Percentiles rank a stretch among this genome's conserved stretches.
phyloP scores from a whole-genome alignment of 2,329 filamentous ascomycete species.

The Zopfia rhizophila region DNA sequence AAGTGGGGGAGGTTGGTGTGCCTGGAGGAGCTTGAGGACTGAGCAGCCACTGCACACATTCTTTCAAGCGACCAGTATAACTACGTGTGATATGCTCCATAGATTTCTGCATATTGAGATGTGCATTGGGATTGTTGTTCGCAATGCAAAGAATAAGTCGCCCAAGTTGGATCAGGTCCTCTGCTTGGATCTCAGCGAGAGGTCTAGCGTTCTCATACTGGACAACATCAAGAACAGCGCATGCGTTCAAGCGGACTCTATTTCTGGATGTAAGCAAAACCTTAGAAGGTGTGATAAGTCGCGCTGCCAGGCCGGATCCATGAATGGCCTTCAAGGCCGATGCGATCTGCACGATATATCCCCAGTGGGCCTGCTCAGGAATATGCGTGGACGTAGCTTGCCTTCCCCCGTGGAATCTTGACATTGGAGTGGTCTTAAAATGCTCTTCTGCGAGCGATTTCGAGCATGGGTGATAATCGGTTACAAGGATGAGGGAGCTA shows the following conservation, averaged over 20 bases:
- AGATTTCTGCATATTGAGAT: slow-evolving; percentile 73
- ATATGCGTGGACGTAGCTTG: slow-evolving; percentile 50
- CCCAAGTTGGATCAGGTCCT: slow-evolving; percentile 87
- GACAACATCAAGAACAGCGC: slow-evolving; percentile 88
- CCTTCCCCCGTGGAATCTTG: slow-evolving; percentile 50
- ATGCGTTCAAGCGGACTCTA: slow-evolving; percentile 86
- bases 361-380: slow-evolving; percentile 84
- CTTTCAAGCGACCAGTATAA: slow-evolving; percentile 81
- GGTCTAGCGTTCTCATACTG: slow-evolving; percentile 78
- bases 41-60: slow-evolving; percentile 84
- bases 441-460: slow-evolving; percentile 91
- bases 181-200: slow-evolving; percentile 81
- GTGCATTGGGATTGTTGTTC: slow-evolving; percentile 69
- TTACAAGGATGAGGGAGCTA: slow-evolving; percentile 92
- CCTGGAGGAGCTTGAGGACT: slow-evolving; percentile 59
- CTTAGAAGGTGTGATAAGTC: slow-evolving; percentile 87
- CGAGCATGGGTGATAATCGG: slow-evolving; percentile 90
- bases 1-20: slow-evolving; percentile 43
- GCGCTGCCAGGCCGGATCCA: slow-evolving; percentile 79
- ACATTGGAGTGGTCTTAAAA: slow-evolving; percentile 56
- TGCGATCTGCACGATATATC: slow-evolving; percentile 90
- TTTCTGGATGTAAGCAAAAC: slow-evolving; percentile 91
- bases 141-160: slow-evolving; percentile 85
- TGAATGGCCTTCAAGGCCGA: slow-evolving; percentile 91
- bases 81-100: slow-evolving; percentile 80